A percentile compares a stretch with the other conserved stretches of the same genome.
Conservation (phyloP, 352 stramenopile genomes). For the Detonula confervacea region DNA sequence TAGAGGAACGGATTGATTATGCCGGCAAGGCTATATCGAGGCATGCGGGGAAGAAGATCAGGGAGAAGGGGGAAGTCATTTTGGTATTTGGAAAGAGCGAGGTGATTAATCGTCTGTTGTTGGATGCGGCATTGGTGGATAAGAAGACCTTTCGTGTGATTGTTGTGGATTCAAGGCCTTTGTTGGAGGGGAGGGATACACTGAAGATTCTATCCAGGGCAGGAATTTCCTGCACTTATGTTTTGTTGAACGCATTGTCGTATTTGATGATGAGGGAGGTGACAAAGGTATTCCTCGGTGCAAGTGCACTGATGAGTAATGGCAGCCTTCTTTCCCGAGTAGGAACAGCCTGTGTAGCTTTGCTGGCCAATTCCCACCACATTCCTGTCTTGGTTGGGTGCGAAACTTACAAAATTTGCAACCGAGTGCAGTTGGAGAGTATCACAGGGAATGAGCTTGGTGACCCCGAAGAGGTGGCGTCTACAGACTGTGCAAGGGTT, state of each 20-base stretch:
- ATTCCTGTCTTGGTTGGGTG: conserved; percentile 97
- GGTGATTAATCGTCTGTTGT: conserved; percentile 89
- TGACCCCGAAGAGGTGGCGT: conserved; percentile 88
- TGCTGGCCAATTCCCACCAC: conserved; percentile 91
- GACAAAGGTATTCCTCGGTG: conserved; percentile 95
- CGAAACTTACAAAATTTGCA: conserved; percentile 98
- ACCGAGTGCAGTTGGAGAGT: conserved; percentile 96
- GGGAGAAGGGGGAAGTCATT: conserved; percentile 90
- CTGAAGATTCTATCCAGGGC: conserved; percentile 78
- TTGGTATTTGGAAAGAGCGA: conserved; percentile 94
- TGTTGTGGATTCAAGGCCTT: conserved; percentile 91
- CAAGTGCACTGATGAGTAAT: conserved; percentile 95
- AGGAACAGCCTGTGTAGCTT: conserved; percentile 91
- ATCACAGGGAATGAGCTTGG: conserved; percentile 98
- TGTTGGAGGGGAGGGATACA: conserved; percentile 75
- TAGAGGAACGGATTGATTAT: conserved; percentile 92
- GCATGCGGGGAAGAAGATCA: conserved; percentile 89
- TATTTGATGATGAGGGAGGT: conserved; percentile 95
- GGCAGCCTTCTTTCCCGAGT: conserved; percentile 91
- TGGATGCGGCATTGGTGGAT: conserved; percentile 55
- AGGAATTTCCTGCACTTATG: conserved; percentile 90
- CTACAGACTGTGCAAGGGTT: conserved; percentile 54
- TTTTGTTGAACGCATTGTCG: conserved; percentile 93
- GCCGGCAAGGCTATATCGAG: conserved; percentile 91
- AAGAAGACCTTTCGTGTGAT: conserved; percentile 90